These are phyloP conservation scores for Hygrocybe punicea DNA, from an alignment of 768 basidiomycete species.

Conservation along the genomic window DNA sequence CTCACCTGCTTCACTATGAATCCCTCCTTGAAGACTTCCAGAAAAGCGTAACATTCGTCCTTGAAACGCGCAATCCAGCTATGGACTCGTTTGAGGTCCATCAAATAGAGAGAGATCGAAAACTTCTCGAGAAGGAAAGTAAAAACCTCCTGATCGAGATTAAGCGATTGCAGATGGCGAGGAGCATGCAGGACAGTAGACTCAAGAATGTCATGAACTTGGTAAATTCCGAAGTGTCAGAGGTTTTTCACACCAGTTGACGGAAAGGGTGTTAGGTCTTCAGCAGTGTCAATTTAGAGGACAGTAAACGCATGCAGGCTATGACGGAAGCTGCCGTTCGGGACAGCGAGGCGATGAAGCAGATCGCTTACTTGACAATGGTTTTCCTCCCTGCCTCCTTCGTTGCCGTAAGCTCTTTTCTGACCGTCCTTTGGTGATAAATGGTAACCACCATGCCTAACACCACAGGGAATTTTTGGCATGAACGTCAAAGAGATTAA, in stretches of 20 bases:
- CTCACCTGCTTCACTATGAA: constrained; percentile 55
- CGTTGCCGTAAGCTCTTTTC: constrained; percentile 11
- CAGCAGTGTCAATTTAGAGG: constrained; percentile 47
- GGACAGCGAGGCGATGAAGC: constrained; percentile 45
- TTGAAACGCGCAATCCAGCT: constrained; percentile 47
- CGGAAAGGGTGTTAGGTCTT: constrained; percentile 36
- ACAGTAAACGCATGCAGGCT: constrained; percentile 41
- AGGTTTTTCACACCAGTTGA: not conserved
- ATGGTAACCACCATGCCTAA: not conserved
- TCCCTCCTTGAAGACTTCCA: constrained; percentile 52
- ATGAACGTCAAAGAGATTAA: constrained; percentile 47
- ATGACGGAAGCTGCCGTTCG: constrained; percentile 43
- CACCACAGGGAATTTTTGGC: constrained; percentile 43
- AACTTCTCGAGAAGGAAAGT: constrained; percentile 43
- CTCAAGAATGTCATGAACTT: constrained; percentile 52
- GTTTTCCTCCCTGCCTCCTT: constrained; percentile 58
- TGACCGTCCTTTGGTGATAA: not conserved
- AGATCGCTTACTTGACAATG: constrained; percentile 60
- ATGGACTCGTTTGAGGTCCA: constrained; percentile 27
- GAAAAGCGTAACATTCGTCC: constrained; percentile 50
- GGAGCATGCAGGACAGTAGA: constrained; percentile 42
- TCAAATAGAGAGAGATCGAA: constrained; percentile 15
- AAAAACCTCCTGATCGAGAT: constrained; percentile 49
- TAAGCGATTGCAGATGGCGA: constrained; percentile 42
- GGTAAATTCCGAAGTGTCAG: constrained; percentile 23